Evolutionary conservation across 108 stramenopile genomes (phyloP).

Genomic region (Ochromonas danica): DNA sequence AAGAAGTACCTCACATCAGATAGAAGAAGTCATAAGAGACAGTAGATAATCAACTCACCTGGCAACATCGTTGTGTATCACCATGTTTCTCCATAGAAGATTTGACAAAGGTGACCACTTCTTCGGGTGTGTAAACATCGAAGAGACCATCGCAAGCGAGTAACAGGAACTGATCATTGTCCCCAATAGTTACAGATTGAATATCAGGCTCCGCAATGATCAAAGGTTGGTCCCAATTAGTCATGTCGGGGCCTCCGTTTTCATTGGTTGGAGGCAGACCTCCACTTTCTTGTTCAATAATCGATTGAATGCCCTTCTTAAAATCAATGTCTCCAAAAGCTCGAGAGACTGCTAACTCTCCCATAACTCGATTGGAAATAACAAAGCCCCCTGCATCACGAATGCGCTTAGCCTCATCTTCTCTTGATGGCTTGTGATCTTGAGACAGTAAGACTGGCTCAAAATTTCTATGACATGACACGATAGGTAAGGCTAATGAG

Average conservation of each 20-base stretch:
- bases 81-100: conserved; percentile 42
- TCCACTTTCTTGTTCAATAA: conserved; percentile 67
- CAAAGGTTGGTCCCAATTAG: conserved; percentile 37
- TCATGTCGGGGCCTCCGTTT: conserved; percentile 64
- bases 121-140: conserved; percentile 91
- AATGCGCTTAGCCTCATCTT: conserved; percentile 89
- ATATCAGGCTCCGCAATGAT: conserved; percentile 50
- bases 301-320: conserved; percentile 88
- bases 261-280: conserved; percentile 65
- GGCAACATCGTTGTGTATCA: conserved; percentile 53
- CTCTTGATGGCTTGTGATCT: conserved; percentile 92
- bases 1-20: neutral
- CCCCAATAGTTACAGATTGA: neutral
- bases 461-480: conserved; percentile 59
- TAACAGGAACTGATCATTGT: conserved; percentile 85
- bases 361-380: conserved; percentile 92
- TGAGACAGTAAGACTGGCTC: conserved; percentile 81
- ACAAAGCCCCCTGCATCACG: conserved; percentile 89
- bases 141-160: conserved; percentile 96
- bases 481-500: too few species aligned
- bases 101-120: conserved; percentile 81
- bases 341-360: conserved; percentile 91
- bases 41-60: conserved; percentile 44
- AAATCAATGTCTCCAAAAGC: conserved; percentile 97
- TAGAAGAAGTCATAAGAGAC: conserved; percentile 29